These are phyloP conservation scores for Scleroderma bovista DNA, from an alignment of 768 basidiomycete genomes.

Conservation along the genomic window DNA sequence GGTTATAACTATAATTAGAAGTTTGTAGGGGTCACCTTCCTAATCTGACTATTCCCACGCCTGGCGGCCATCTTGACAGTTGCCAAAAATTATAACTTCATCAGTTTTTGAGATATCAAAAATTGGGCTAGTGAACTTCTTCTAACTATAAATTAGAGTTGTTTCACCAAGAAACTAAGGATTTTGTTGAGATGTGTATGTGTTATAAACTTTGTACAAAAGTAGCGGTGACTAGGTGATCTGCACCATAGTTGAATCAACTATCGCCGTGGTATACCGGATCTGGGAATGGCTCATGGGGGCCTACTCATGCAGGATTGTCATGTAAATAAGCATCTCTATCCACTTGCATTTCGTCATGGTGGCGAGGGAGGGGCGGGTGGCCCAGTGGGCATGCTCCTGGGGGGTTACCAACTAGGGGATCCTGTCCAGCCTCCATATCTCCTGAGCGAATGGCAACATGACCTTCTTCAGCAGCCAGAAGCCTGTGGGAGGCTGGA, in stretches of 20 bases:
- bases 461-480: too few relatives aligned
- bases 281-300: too few relatives aligned
- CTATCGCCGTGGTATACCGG: too few relatives aligned
- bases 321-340: too few relatives aligned
- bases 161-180: slow-evolving; percentile 8
- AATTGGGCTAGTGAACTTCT: slow-evolving; percentile 8
- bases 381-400: too few relatives aligned
- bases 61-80: slow-evolving; percentile 4
- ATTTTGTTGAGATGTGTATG: neutral
- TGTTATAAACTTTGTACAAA: slow-evolving; percentile 6
- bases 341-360: too few relatives aligned
- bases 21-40: neutral
- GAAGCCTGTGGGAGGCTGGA: too few relatives aligned
- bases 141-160: slow-evolving; percentile 5
- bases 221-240: slow-evolving; percentile 8
- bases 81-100: slow-evolving; percentile 1
- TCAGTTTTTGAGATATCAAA: slow-evolving; percentile 10
- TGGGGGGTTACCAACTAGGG: too few relatives aligned
- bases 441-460: too few relatives aligned
- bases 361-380: too few relatives aligned
- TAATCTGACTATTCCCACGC: neutral
- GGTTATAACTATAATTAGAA: neutral
- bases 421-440: too few relatives aligned
- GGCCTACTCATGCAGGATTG: too few relatives aligned
- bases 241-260: slow-evolving; percentile 12